phyloP scores from a whole-genome alignment of 805 yeast genomes.

The Ogataea pini region DNA sequence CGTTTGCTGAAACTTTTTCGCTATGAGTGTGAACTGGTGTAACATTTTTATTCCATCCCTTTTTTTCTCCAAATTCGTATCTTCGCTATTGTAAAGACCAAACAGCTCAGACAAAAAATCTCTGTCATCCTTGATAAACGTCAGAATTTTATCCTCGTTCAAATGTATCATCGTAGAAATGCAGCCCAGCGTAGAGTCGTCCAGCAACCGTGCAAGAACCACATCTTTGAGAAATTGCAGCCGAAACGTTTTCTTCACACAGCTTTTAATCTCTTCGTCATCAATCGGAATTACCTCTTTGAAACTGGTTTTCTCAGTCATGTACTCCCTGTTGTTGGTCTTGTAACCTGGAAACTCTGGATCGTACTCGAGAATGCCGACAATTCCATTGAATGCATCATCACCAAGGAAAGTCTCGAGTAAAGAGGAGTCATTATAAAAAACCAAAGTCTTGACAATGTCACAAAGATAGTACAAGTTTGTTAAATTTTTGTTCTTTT shows the following conservation, averaged over 20 bases:
- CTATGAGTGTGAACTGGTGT: slow-evolving; percentile 76
- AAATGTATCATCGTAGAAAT: slow-evolving; percentile 65
- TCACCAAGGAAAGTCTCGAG: slow-evolving; percentile 60
- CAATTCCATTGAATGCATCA: slow-evolving; percentile 53
- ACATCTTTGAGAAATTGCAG: slow-evolving; percentile 85
- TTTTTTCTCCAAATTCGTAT: slow-evolving; percentile 31
- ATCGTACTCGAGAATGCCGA: slow-evolving; percentile 87
- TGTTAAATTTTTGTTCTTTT: slow-evolving; percentile 49
- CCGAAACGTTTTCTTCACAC: slow-evolving; percentile 74
- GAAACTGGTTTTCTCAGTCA: slow-evolving; percentile 58
- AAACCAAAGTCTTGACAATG: slow-evolving; percentile 66
- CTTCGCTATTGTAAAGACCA: slow-evolving; percentile 48
- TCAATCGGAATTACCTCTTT: slow-evolving; percentile 71
- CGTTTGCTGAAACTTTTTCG: slow-evolving; percentile 61
- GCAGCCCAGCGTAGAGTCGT: slow-evolving; percentile 72
- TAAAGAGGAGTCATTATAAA: slow-evolving; percentile 68
- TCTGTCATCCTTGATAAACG: slow-evolving; percentile 51
- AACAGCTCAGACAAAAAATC: slow-evolving; percentile 62
- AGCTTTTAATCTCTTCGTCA: slow-evolving; percentile 47
- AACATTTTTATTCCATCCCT: slow-evolving; percentile 76
- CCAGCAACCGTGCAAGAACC: slow-evolving; percentile 76
- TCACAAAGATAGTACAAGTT: slow-evolving; percentile 69
- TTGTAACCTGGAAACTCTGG: slow-evolving; percentile 79
- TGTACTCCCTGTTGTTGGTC: slow-evolving; percentile 74
- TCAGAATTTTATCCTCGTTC: slow-evolving; percentile 68